phyloP scores from a whole-genome alignment of 208 protist genomes.

The Tritrichomonas foetus region DNA sequence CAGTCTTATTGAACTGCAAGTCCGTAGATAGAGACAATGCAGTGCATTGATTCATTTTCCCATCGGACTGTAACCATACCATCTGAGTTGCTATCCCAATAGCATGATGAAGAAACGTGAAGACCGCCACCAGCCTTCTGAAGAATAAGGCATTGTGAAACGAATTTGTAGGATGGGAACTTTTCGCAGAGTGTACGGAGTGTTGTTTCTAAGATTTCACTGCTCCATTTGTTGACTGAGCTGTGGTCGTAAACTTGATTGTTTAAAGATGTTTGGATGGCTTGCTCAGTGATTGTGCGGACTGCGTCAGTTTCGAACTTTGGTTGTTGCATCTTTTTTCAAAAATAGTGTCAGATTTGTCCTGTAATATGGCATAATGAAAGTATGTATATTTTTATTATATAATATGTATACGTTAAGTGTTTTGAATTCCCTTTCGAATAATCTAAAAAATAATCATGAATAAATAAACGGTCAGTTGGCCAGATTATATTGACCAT shows the following conservation, averaged over 20 bases:
- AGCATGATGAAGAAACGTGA: slow-evolving; percentile 31
- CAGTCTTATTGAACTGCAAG: slow-evolving; percentile 36
- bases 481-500: too few species aligned
- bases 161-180: slow-evolving; percentile 8
- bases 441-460: too few species aligned
- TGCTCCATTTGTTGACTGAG: not conserved
- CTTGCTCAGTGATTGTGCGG: not conserved
- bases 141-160: slow-evolving; percentile 26
- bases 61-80: slow-evolving; percentile 29
- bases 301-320: slow-evolving; percentile 33
- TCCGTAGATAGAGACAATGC: slow-evolving; percentile 29
- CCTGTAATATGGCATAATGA: too few species aligned
- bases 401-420: too few species aligned
- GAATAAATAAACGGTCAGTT: too few species aligned
- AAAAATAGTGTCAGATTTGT: too few species aligned
- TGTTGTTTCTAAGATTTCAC: not conserved
- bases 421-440: too few species aligned
- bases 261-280: not conserved
- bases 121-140: slow-evolving; percentile 30
- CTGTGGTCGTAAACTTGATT: slow-evolving; percentile 29
- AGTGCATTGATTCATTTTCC: slow-evolving; percentile 36
- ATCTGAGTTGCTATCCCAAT: slow-evolving; percentile 23
- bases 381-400: too few species aligned
- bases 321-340: not conserved
- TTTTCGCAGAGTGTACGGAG: not conserved